Conservation (phyloP, 2,329 filamentous ascomycete species). For the Aspergillus calidoustus region DNA sequence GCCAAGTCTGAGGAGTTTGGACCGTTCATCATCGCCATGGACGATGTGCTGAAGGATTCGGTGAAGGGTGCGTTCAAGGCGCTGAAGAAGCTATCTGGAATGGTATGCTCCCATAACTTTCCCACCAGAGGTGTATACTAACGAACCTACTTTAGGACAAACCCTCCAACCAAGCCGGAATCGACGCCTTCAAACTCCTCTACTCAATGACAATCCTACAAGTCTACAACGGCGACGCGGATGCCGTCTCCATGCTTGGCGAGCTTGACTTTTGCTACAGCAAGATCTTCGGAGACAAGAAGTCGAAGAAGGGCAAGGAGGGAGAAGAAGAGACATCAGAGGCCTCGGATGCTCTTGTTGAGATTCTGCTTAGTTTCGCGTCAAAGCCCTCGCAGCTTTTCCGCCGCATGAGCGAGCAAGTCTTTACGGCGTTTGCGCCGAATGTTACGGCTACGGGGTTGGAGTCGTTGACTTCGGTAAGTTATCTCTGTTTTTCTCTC, state of each 20-base stretch:
- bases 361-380: slow-evolving; percentile 87
- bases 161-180: slow-evolving; percentile 46
- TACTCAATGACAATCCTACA: slow-evolving; percentile 85
- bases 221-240: slow-evolving; percentile 85
- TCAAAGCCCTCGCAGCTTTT: slow-evolving; percentile 83
- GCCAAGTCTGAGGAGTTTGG: slow-evolving; percentile 40
- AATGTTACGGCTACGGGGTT: slow-evolving; percentile 76
- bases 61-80: slow-evolving; percentile 49
- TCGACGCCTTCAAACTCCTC: slow-evolving; percentile 74
- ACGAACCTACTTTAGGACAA: slow-evolving; percentile 54
- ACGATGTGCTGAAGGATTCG: slow-evolving; percentile 48
- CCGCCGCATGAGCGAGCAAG: slow-evolving; percentile 83
- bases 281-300: slow-evolving; percentile 60
- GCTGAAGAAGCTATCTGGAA: slow-evolving; percentile 42
- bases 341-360: slow-evolving; percentile 74
- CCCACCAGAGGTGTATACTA: not conserved
- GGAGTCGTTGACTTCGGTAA: slow-evolving; percentile 60
- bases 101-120: slow-evolving; percentile 29
- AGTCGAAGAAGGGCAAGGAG: slow-evolving; percentile 49
- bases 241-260: slow-evolving; percentile 79
- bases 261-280: slow-evolving; percentile 80
- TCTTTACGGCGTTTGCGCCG: slow-evolving; percentile 80
- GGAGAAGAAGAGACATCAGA: slow-evolving; percentile 47
- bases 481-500: slow-evolving; percentile 10
- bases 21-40: slow-evolving; percentile 54